Evolutionary conservation across 2,329 filamentous ascomycete species (phyloP), one percentile per base, ranked within the genome.

Genomic region (Trichoderma oligosporum): DNA sequence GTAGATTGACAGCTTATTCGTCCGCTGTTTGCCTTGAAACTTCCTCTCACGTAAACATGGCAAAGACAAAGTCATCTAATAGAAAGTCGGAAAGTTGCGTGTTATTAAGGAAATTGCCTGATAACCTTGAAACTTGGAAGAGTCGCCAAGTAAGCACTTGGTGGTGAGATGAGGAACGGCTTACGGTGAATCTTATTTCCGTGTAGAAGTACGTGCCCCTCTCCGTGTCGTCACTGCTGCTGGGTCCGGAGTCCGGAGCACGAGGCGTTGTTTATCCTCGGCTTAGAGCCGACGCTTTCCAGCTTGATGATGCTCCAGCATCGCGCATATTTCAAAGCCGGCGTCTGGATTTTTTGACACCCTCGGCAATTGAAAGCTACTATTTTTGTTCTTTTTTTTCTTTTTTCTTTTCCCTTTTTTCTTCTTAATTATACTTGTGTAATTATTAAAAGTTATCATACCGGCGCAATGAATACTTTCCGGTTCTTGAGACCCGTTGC

Each of bases 401-500:
- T 29, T 35, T 25, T 33, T 20, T 22, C 44, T 20, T 20, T 31
- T 16, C 9, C 44, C 18, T 33, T 46, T 14, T 16, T 4, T 22
- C 27, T 46, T 18, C 11, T 22, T 46, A 7, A 20, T 27, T 9
- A 14, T 22, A 11, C 27, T 6, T 31, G 6, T 31, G 27, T 11
- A 31, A 6, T 31, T 5, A 31, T 31, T 31, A 11, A 6, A 31
- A 31, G 27, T 6, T 31, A 31, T 31, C 5, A 6, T 25, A 46
- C 56, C 36, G 46, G 60, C 64, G 69, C 54, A 52, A 81, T 81
- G 80, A 82, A 81, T 66, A 68, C 78, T 39, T 71, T 85, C 58
- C 80, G 82, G 65, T 79, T 77, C 64, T 72, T 87, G 67, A 79
- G 83, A 69, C 81, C 88, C 44, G 72, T 83, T 61, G 81, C 82